A percentile compares a stretch with the other conserved stretches of the same genome.
Evolutionary conservation across 176 grass and related monocot species (phyloP).

Genomic region (Ampelocalamus luodianensis): DNA sequence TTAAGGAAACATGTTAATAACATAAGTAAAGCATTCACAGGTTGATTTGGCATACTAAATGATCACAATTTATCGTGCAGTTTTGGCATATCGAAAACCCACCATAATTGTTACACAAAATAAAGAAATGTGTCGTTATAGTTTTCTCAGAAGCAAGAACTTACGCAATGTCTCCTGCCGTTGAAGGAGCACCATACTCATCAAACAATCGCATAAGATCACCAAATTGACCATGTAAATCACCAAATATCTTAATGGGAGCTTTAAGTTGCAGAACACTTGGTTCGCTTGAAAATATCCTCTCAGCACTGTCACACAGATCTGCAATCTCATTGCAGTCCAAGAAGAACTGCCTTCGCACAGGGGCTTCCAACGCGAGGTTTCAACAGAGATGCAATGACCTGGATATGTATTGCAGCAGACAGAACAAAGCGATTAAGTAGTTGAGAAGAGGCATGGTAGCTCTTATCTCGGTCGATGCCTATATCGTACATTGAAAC

Average conservation of each 20-base stretch:
- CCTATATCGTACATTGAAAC: not conserved
- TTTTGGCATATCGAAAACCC: constrained; percentile 21
- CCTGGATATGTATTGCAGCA: constrained; percentile 55
- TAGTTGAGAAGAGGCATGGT: not conserved
- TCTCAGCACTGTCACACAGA: constrained; percentile 91
- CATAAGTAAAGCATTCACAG: constrained; percentile 2
- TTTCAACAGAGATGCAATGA: constrained; percentile 89
- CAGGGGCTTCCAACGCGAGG: constrained; percentile 98
- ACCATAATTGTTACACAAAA: constrained; percentile 15
- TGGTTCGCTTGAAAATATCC: constrained; percentile 95
- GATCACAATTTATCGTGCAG: not conserved
- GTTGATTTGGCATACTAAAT: constrained; percentile 18
- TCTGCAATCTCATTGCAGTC: constrained; percentile 99
- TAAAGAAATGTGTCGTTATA: not conserved
- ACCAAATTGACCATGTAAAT: constrained; percentile 97
- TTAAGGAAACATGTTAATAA: constrained; percentile 13
- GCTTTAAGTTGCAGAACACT: constrained; percentile 94
- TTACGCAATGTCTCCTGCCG: constrained; percentile 95
- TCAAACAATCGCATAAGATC: constrained; percentile 98
- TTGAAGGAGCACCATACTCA: constrained; percentile 98
- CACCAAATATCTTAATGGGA: constrained; percentile 96
- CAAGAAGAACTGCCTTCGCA: constrained; percentile 91
- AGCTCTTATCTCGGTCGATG: constrained; percentile 25
- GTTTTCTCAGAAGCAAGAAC: constrained; percentile 41
- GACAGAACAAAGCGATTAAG: constrained; percentile 34